phyloP scores from a whole-genome alignment of 2,329 filamentous ascomycete species.

The Ceratocystis eucalypticola region DNA sequence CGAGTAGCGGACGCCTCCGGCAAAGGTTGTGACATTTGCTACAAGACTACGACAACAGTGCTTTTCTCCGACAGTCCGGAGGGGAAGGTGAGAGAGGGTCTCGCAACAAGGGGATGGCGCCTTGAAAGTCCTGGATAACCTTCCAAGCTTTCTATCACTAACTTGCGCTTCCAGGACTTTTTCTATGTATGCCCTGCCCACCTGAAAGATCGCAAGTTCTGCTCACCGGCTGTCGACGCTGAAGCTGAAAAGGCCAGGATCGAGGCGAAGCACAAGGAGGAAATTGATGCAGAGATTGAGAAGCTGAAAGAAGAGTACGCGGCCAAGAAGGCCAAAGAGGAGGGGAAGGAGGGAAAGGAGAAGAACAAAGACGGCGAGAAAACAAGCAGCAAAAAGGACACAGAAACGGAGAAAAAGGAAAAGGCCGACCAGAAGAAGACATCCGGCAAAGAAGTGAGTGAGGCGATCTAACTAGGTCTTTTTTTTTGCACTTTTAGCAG shows the following conservation, averaged over 20 bases:
- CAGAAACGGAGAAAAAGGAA: constrained; percentile 25
- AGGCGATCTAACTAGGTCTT: not conserved
- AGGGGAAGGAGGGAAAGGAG: constrained; percentile 48
- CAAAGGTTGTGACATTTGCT: constrained; percentile 83
- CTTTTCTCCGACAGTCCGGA: constrained; percentile 40
- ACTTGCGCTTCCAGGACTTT: constrained; percentile 45
- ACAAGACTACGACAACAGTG: constrained; percentile 74
- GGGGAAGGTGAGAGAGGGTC: constrained; percentile 15
- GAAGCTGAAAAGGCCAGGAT: constrained; percentile 43
- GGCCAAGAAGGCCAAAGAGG: constrained; percentile 54
- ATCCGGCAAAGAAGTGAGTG: not conserved
- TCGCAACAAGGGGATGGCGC: not conserved
- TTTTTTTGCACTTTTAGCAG: not conserved
- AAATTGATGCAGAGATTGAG: constrained; percentile 50
- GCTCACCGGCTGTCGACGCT: constrained; percentile 57
- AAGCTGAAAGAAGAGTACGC: constrained; percentile 65
- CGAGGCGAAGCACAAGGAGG: constrained; percentile 34
- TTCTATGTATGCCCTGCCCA: constrained; percentile 84
- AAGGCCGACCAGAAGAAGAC: constrained; percentile 21
- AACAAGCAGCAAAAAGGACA: constrained; percentile 33
- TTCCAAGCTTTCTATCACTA: not conserved
- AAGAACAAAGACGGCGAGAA: constrained; percentile 34
- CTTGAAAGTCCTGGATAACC: constrained; percentile 14
- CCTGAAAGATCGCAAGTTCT: constrained; percentile 71
- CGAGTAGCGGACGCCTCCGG: constrained; percentile 73